Base-by-base conservation (phyloP, 2,329 filamentous ascomycete species). In the Penicillium sclerotiorum region DNA sequence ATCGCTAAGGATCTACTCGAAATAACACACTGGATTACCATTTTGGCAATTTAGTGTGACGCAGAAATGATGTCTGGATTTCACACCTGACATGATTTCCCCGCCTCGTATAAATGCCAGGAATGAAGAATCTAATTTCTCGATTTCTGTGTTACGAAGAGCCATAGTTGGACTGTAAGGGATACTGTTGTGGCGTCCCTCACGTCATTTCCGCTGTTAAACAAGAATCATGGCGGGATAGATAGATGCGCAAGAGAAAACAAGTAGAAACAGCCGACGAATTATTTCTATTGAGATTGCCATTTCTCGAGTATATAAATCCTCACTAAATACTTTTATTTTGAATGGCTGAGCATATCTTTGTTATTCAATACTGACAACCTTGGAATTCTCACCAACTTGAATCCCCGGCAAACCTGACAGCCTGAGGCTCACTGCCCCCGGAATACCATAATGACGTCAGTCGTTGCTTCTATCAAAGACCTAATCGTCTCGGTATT, bases 381-480 rank as follows among this genome's bases (percentile, higher is more conserved):
- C 12, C 12, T 12, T 28, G 7, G 25, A 28, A n/a, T n/a, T n/a
- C n/a, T n/a, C n/a, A n/a, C n/a, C n/a, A n/a, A n/a, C n/a, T n/a
- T n/a, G n/a, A n/a, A n/a, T n/a, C n/a, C n/a, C n/a, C n/a, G n/a
- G n/a, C n/a, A n/a, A n/a, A n/a, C n/a, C n/a, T n/a, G n/a, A n/a
- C n/a, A n/a, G n/a, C n/a, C 30, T 5, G 30, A 33, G 13, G 8
- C 30, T n/a, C 8, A 33, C 30, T 8, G 30, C 8, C 8, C 5
- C 30, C 13, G 30, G 8, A 15, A 15, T 33, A 38, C 35, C 5
- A 30, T 12, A 25, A 59, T 59, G 57, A 36, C 52, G 18, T 59
- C 57, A 18, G 48, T 58, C 40, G 47, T 58, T 8, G 35, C 47
- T 36, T 58, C 57, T 20, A 12, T 59, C 47, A 53, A 59, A 30